Conservation (phyloP, 2,329 filamentous ascomycete genomes). For the Aspergillus transmontanensis region DNA sequence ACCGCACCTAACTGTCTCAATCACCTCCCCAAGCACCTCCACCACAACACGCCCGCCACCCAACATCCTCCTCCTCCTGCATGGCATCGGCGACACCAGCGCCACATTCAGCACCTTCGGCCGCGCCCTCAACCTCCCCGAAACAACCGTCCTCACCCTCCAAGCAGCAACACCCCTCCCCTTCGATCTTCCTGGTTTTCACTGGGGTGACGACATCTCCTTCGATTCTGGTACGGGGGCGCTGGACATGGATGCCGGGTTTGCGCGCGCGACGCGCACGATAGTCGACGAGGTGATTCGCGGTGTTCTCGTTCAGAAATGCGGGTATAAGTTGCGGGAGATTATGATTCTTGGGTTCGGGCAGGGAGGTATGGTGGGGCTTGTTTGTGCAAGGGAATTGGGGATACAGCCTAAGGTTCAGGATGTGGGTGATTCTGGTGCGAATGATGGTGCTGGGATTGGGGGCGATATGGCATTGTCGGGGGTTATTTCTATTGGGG, state of each 20-base stretch:
- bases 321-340: slow-evolving; percentile 62
- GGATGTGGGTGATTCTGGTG: not conserved
- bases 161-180: slow-evolving; percentile 72
- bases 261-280: slow-evolving; percentile 51
- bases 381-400: slow-evolving; percentile 57
- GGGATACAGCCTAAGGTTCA: slow-evolving; percentile 2
- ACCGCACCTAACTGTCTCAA: slow-evolving; percentile 39
- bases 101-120: slow-evolving; percentile 70
- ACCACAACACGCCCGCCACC: slow-evolving; percentile 62
- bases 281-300: slow-evolving; percentile 57
- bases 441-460: not conserved
- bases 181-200: slow-evolving; percentile 66
- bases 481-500: slow-evolving; percentile 47
- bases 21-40: slow-evolving; percentile 40
- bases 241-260: slow-evolving; percentile 65
- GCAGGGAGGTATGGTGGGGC: slow-evolving; percentile 66
- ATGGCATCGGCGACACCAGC: slow-evolving; percentile 80
- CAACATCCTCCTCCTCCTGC: slow-evolving; percentile 78
- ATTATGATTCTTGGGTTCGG: slow-evolving; percentile 68
- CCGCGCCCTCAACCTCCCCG: slow-evolving; percentile 69
- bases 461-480: slow-evolving; percentile 23
- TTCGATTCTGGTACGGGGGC: slow-evolving; percentile 55
- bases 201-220: slow-evolving; percentile 70
- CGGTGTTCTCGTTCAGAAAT: slow-evolving; percentile 55
- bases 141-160: slow-evolving; percentile 74